Base-by-base conservation (phyloP, 768 basidiomycete species). In the Austroboletus festivus region DNA sequence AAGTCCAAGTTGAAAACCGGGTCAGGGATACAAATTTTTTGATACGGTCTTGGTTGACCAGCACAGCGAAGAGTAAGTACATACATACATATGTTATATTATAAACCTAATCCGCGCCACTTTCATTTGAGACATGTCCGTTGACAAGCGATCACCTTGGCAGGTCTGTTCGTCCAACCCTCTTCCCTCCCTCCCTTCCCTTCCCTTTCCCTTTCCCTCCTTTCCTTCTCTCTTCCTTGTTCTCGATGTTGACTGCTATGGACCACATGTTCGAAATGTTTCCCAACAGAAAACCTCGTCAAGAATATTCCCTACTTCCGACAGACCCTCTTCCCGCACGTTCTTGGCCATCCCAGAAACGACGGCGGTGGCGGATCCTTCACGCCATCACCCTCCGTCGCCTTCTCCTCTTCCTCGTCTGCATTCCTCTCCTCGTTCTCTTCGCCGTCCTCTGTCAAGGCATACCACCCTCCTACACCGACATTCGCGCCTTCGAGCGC, bases 391-490 rank as follows among this genome's bases (percentile, higher is more conserved):
- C 69, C 4, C 44, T 68, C 19, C 63, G 68, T 3, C 65, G 71
- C 7, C n/a, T 65, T 5, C 28, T 67, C 11, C 3, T 64, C 16
- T 51, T 52, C 21, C 21, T 70, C 23, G 43, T 57, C 7, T 47
- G 53, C 9, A 19, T 59, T 0, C 59, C 58, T 0, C 34, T 71
- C 19, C 16, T 73, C 33, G 48, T 57, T 38, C 8, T 71, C n/a
- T 44, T 60, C 10, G 58, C 67, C 26, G 49, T 75, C 9, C 44
- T 68, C 44, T 58, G 48, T 24, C 68, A 65, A 39, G 74, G 74
- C 12, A 54, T 75, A 0, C 74, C 75, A 9, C 73, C 74, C 2
- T 65, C 54, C 20, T 76, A 70, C 48, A 39, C 60, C 21, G 68
- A 73, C 46, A 60, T 74, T 6, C 63, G 72, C 0, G 24, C 35